These are phyloP conservation scores for Lasiosphaeria ovina DNA, from an alignment of 495 filamentous ascomycete species.

Conservation along the genomic window DNA sequence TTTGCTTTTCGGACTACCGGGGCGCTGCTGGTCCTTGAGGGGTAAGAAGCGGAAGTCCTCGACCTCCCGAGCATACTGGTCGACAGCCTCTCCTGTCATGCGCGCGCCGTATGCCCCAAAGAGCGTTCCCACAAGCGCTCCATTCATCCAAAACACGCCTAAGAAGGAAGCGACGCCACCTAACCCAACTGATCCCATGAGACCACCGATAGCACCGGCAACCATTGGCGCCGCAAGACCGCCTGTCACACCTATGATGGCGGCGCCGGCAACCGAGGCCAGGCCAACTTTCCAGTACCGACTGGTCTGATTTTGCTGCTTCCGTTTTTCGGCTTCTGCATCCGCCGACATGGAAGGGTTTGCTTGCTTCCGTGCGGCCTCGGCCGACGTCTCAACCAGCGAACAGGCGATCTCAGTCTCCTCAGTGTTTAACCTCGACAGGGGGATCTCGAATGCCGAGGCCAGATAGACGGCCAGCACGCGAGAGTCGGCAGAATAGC, in stretches of 20 bases:
- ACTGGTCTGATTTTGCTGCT: constrained; percentile 57
- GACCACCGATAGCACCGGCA: constrained; percentile 80
- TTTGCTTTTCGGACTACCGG: constrained; percentile 26
- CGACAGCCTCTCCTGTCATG: constrained; percentile 83
- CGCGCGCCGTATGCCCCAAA: constrained; percentile 86
- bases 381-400: constrained; percentile 54
- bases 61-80: constrained; percentile 80
- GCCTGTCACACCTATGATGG: constrained; percentile 81
- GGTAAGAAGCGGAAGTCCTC: constrained; percentile 87
- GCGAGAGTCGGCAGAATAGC: constrained; percentile 70
- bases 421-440: constrained; percentile 58
- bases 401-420: constrained; percentile 72
- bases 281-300: constrained; percentile 86
- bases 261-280: constrained; percentile 83
- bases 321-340: constrained; percentile 63
- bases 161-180: constrained; percentile 82
- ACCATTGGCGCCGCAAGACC: constrained; percentile 84
- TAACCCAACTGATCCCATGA: constrained; percentile 81
- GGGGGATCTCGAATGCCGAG: constrained; percentile 61
- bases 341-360: constrained; percentile 58
- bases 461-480: constrained; percentile 63
- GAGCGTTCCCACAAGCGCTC: constrained; percentile 76
- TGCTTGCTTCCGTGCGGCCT: constrained; percentile 34
- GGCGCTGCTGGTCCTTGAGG: constrained; percentile 50
- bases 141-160: constrained; percentile 76